Conservation (phyloP, 805 yeast genomes). For the Ogataea naganishii region DNA sequence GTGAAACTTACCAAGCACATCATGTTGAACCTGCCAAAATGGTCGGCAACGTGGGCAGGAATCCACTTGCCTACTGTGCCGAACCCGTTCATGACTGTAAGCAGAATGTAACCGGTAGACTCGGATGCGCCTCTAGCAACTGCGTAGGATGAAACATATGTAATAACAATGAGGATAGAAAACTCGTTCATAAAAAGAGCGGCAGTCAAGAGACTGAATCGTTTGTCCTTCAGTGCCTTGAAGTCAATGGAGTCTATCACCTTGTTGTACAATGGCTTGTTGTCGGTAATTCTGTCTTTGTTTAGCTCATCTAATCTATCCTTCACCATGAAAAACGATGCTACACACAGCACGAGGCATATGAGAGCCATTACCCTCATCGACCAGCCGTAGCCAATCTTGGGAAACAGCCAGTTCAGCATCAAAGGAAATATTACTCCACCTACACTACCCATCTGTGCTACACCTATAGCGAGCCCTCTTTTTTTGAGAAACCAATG, state of each 20-base stretch:
- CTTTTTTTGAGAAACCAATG: constrained; percentile 59
- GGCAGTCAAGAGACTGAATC: constrained; percentile 27
- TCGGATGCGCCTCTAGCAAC: constrained; percentile 36
- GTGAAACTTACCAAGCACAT: constrained; percentile 37
- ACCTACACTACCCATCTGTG: constrained; percentile 47
- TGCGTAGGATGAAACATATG: constrained; percentile 47
- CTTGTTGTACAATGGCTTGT: constrained; percentile 7
- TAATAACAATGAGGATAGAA: constrained; percentile 36
- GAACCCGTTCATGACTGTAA: constrained; percentile 37
- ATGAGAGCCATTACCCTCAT: constrained; percentile 42
- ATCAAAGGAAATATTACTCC: constrained; percentile 45
- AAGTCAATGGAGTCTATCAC: constrained; percentile 27
- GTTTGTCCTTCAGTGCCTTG: constrained; percentile 33
- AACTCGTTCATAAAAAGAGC: constrained; percentile 38
- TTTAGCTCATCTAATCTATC: constrained; percentile 28
- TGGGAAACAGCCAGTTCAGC: constrained; percentile 35
- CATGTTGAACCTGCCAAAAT: constrained; percentile 44
- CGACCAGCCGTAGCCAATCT: constrained; percentile 51
- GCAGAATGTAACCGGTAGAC: constrained; percentile 33
- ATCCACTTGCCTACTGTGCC: constrained; percentile 30
- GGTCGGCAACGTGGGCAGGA: constrained; percentile 25
- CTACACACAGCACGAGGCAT: constrained; percentile 27
- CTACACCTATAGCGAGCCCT: constrained; percentile 45
- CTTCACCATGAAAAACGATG: constrained; percentile 28
- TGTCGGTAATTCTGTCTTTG: constrained; percentile 14